Conservation (phyloP, 805 yeast genomes). For the Pichia occidentalis region DNA sequence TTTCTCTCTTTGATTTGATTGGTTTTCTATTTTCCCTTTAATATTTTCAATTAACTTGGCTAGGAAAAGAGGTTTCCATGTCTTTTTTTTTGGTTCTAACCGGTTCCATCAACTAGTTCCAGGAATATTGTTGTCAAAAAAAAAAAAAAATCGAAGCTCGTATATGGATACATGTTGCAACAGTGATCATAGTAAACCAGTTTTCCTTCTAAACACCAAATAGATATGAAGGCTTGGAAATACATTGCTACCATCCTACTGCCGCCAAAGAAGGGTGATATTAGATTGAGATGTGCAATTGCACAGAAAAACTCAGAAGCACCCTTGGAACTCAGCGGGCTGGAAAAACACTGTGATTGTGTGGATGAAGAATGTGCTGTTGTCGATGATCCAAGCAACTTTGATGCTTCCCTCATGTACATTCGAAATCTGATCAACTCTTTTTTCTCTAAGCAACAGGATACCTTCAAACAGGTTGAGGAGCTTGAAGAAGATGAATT, state of each 20-base stretch:
- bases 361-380: neutral
- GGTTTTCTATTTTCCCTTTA: too few relatives aligned
- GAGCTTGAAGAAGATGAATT: constrained; percentile 11
- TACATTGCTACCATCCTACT: constrained; percentile 1
- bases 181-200: too few relatives aligned
- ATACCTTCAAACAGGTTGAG: neutral
- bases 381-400: neutral
- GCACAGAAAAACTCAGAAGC: neutral
- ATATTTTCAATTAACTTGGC: too few relatives aligned
- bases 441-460: neutral
- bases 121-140: too few relatives aligned
- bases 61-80: too few relatives aligned
- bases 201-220: too few relatives aligned
- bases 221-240: neutral
- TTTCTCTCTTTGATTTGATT: too few relatives aligned
- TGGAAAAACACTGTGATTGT: neutral
- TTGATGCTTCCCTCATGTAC: neutral
- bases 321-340: too few relatives aligned
- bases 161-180: too few relatives aligned
- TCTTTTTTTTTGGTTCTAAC: too few relatives aligned
- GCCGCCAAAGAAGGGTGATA: constrained; percentile 8
- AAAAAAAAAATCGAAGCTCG: too few relatives aligned
- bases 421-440: neutral
- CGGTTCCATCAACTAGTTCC: too few relatives aligned
- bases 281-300: constrained; percentile 12